phyloP scores from a whole-genome alignment of 2,329 filamentous ascomycete genomes.

The Alternaria atra region DNA sequence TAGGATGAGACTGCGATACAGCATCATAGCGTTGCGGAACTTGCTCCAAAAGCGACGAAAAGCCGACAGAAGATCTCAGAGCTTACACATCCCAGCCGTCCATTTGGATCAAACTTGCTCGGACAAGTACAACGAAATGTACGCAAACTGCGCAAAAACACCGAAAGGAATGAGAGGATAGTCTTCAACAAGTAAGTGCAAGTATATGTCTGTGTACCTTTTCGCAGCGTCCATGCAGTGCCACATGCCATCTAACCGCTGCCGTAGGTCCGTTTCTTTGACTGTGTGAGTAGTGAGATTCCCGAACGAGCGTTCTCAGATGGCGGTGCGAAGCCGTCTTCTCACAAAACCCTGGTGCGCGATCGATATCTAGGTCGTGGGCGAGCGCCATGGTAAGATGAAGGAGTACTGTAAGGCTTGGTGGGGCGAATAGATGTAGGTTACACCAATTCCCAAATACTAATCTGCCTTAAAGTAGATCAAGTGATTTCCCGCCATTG shows the following conservation, averaged over 20 bases:
- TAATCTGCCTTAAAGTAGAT: slow-evolving; percentile 14
- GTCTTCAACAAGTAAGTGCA: background rate
- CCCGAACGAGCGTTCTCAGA: slow-evolving; percentile 10
- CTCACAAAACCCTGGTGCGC: slow-evolving; percentile 8
- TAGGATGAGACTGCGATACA: background rate
- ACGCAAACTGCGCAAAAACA: slow-evolving; percentile 22
- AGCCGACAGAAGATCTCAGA: background rate
- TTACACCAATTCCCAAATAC: slow-evolving; percentile 17
- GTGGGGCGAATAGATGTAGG: slow-evolving; percentile 10
- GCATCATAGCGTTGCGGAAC: background rate
- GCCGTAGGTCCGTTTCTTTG: background rate
- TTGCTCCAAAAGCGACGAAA: background rate
- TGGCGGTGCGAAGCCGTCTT: slow-evolving; percentile 5
- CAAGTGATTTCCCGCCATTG: background rate
- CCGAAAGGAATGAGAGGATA: slow-evolving; percentile 14
- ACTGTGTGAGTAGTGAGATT: background rate
- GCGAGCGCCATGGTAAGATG: slow-evolving; percentile 21
- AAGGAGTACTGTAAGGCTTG: slow-evolving; percentile 12
- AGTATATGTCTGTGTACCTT: background rate
- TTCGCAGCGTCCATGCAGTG: background rate
- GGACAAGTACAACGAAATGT: slow-evolving; percentile 18
- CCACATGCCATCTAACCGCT: background rate
- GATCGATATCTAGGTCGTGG: slow-evolving; percentile 14
- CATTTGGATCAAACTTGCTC: background rate
- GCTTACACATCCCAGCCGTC: background rate